Conservation (phyloP, 768 basidiomycete species). For the Mycena galericulata region DNA sequence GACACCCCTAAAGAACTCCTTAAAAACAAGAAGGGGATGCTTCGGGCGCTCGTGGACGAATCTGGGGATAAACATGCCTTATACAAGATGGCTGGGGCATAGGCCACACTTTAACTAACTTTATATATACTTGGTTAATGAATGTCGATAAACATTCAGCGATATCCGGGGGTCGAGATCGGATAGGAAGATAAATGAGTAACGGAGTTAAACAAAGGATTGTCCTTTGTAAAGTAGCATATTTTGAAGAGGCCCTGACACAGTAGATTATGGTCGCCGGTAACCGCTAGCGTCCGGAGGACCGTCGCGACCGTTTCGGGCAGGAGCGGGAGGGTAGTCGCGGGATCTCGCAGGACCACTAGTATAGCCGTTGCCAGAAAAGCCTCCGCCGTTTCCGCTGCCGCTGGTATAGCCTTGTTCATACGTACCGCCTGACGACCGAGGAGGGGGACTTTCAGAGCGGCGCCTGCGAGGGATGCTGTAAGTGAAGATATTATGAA, state of each 20-base stretch:
- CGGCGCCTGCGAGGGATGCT: constrained; percentile 62
- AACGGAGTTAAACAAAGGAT: not conserved
- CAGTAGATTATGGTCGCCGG: constrained; percentile 49
- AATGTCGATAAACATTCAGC: constrained; percentile 14
- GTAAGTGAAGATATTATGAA: constrained; percentile 8
- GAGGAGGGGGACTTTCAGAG: constrained; percentile 75
- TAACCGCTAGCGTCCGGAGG: constrained; percentile 49
- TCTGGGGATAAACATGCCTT: constrained; percentile 65
- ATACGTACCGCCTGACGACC: constrained; percentile 60
- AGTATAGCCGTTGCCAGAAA: constrained; percentile 63
- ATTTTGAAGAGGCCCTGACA: not conserved
- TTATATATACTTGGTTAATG: constrained; percentile 21
- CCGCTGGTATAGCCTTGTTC: constrained; percentile 60
- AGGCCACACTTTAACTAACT: constrained; percentile 16
- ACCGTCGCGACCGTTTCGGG: constrained; percentile 60
- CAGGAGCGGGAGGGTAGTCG: constrained; percentile 52
- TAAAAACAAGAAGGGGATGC: constrained; percentile 60
- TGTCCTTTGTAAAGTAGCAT: constrained; percentile 12
- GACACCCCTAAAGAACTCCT: constrained; percentile 65
- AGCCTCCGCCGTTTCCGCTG: constrained; percentile 45
- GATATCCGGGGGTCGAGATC: constrained; percentile 5
- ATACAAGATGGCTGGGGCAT: constrained; percentile 55
- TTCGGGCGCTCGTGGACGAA: constrained; percentile 69
- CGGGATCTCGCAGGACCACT: constrained; percentile 47
- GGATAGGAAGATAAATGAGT: constrained; percentile 11